Base-by-base conservation (phyloP, 805 yeast species). In the Saturnispora saitoi region DNA sequence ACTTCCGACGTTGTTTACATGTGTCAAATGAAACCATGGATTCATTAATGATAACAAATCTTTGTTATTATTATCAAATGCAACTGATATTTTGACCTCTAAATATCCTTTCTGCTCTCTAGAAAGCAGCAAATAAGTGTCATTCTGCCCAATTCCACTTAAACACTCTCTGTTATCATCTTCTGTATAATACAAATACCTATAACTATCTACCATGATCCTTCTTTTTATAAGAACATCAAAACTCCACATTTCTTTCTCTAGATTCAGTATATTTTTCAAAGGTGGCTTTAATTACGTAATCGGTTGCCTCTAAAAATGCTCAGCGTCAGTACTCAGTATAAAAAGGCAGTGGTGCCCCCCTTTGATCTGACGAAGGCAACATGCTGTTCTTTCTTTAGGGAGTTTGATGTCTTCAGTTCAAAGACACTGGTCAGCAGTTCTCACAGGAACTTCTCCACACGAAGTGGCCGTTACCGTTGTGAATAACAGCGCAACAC, bases 1-100 rank as follows among this genome's bases (percentile, higher is more conserved):
- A 11, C 36, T 14, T 6, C 9, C 10, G 12, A 10, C 24, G 5
- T 30, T 29, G 15, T 12, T n/a, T 2, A 22, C 29, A 43, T 43
- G 46, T 12, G 46, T 43, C 17, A 43, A 28, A 32, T 43, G 46
- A n/a, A 32, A 24, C 46, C 46, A 43, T 24, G 39, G 26, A 15
- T 19, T 24, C 24, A 37, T 5, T 12, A 24, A 24, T 24, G 28
- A 24, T 6, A 24, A 24, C 28, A 24, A 24, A 24, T 6, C 5
- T 6, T 24, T 9, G 28, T 24, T 24, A 24, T 2, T 24, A 24
- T 24, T 3, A 24, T 24, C 3, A 12, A 20, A 12, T 12, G 26
- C 14, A 6, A 22, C n/a, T 20, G 41, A 20, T 24, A 43, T 26
- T 11, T 34, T 30, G 17, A 43, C 19, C 24, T 43, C 39, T 4